These are phyloP conservation scores for Penicillium desertorum DNA, from an alignment of 495 filamentous ascomycete genomes.

Conservation along the genomic window DNA sequence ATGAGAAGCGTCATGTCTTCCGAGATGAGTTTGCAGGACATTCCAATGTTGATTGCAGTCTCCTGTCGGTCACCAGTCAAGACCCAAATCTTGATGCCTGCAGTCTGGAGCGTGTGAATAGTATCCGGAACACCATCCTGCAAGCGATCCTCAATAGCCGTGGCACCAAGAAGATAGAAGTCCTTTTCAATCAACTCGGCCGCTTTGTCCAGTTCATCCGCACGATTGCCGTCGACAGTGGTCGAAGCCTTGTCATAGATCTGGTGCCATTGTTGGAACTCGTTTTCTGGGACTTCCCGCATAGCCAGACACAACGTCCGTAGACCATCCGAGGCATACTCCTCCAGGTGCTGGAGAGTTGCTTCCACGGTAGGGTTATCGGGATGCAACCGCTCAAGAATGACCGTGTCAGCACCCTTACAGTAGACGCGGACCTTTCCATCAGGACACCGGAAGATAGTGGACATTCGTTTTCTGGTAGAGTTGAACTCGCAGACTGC, in stretches of 20 bases:
- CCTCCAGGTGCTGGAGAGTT: conserved; percentile 91
- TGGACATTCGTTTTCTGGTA: conserved; percentile 95
- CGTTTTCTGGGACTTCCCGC: conserved; percentile 88
- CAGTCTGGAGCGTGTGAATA: conserved; percentile 94
- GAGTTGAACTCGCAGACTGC: conserved; percentile 99
- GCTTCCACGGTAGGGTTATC: conserved; percentile 82
- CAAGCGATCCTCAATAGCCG: conserved; percentile 94
- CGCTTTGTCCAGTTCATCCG: conserved; percentile 96
- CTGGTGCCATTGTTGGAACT: conserved; percentile 84
- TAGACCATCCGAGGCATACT: conserved; percentile 95
- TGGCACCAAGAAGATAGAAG: conserved; percentile 88
- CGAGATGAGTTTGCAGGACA: conserved; percentile 98
- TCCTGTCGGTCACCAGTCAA: conserved; percentile 97
- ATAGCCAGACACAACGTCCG: conserved; percentile 93
- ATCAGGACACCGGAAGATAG: conserved; percentile 94
- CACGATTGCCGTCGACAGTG: conserved; percentile 87
- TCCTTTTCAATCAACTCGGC: conserved; percentile 93
- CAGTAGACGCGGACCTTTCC: conserved; percentile 90
- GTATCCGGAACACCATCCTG: conserved; percentile 99
- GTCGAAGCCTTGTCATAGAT: conserved; percentile 88
- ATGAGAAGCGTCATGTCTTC: conserved; percentile 99
- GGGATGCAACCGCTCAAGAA: conserved; percentile 76
- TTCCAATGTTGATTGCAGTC: conserved; percentile 99
- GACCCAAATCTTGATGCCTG: conserved; percentile 99
- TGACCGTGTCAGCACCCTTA: conserved; percentile 98